Conservation (phyloP, 805 yeast species). For the Saturnispora saitoi region DNA sequence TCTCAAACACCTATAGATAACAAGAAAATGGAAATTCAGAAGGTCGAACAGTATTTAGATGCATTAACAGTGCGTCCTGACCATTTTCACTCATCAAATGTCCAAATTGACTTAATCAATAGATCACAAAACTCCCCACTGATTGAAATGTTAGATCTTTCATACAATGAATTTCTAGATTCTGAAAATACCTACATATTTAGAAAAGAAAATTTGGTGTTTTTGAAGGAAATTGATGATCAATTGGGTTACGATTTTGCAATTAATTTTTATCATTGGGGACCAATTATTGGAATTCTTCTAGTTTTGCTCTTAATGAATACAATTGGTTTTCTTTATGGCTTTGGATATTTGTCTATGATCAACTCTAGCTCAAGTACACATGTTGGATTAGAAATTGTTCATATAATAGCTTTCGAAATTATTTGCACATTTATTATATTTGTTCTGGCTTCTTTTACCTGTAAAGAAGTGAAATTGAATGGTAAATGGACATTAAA, state of each 20-base stretch:
- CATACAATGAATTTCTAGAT: not conserved
- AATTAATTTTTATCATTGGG: not conserved
- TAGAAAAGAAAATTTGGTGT: not conserved
- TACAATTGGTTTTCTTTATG: not conserved
- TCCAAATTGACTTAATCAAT: not conserved
- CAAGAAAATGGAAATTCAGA: too few relatives aligned
- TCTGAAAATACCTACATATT: not conserved
- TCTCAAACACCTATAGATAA: too few relatives aligned
- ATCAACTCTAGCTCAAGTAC: not conserved
- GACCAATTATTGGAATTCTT: not conserved
- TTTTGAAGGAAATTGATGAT: not conserved
- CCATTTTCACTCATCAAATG: too few relatives aligned
- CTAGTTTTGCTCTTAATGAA: not conserved
- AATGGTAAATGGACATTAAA: conserved; percentile 8
- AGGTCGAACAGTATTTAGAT: too few relatives aligned
- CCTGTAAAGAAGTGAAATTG: conserved; percentile 14
- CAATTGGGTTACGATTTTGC: not conserved
- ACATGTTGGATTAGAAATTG: not conserved
- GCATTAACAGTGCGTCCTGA: too few relatives aligned
- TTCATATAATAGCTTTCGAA: not conserved
- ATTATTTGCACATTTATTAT: conserved; percentile 6
- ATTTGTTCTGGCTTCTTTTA: conserved; percentile 9
- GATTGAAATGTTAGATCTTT: not conserved
- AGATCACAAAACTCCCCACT: not conserved
- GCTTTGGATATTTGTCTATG: not conserved